Evolutionary conservation across 2,329 filamentous ascomycete genomes (phyloP).

Genomic region (Lojkania enalia): DNA sequence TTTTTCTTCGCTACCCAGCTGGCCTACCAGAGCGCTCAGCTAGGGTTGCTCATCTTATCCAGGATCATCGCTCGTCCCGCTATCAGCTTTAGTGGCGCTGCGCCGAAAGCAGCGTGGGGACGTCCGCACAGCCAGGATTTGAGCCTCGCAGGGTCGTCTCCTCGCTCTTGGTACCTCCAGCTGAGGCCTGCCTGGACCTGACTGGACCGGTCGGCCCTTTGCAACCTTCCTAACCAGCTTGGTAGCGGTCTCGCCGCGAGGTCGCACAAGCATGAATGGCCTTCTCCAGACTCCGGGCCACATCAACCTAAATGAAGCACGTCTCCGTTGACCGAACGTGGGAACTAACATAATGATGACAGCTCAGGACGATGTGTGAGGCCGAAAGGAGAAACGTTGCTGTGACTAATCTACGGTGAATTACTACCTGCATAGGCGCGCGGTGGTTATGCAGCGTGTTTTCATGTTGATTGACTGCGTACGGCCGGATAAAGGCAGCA

Average conservation of each 20-base stretch:
- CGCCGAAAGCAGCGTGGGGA: conserved; percentile 9
- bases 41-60: conserved; percentile 9
- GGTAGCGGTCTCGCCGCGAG: neutral
- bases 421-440: conserved; percentile 5
- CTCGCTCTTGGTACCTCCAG: conserved; percentile 5
- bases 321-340: no score
- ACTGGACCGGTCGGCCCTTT: neutral
- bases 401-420: conserved; percentile 6
- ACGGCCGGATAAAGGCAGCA: conserved; percentile 12
- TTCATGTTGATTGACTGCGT: conserved; percentile 2
- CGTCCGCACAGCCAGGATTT: conserved; percentile 8
- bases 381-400: no score
- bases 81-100: conserved; percentile 19
- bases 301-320: no score
- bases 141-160: conserved; percentile 9
- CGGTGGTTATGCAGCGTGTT: neutral
- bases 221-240: neutral
- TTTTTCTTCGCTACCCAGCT: conserved; percentile 4
- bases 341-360: no score
- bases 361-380: no score
- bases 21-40: conserved; percentile 17
- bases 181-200: neutral
- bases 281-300: conserved; percentile 1
- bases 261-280: neutral
- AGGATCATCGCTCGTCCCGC: conserved; percentile 16